Percentiles rank a stretch among this genome's conserved stretches.
These are phyloP conservation scores for Suhomyces panamericanus DNA, from an alignment of 1,139 yeast genomes.

Conservation along the genomic window DNA sequence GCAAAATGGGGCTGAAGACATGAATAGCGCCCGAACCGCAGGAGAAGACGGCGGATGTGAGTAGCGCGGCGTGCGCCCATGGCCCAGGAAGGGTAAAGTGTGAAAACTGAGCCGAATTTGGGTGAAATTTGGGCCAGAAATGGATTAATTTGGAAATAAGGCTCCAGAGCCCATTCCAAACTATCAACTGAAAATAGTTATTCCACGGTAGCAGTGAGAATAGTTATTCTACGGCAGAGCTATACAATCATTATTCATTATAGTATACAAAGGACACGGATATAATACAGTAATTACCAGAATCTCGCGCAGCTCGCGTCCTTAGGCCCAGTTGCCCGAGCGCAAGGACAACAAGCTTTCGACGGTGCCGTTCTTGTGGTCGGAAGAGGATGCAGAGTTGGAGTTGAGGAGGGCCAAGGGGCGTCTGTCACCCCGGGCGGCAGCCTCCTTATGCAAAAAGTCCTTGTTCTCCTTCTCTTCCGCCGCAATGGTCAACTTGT, in stretches of 20 bases:
- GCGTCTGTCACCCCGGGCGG: conserved; percentile 13
- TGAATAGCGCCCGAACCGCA: background rate
- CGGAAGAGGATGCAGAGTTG: conserved; percentile 15
- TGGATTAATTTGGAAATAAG: background rate
- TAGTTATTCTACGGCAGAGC: background rate
- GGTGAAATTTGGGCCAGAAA: background rate
- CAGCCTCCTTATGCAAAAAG: background rate
- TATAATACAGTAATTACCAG: conserved; percentile 3
- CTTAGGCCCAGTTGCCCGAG: conserved; percentile 39
- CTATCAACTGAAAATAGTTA: too few species aligned
- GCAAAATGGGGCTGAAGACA: conserved; percentile 1
- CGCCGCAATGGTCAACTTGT: conserved; percentile 13
- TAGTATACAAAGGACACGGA: conserved; percentile 1
- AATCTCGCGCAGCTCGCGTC: background rate
- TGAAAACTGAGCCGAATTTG: background rate
- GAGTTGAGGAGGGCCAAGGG: conserved; percentile 16
- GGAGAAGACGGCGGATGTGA: background rate
- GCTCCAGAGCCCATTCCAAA: too few species aligned
- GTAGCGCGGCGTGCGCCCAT: background rate
- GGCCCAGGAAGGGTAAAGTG: background rate
- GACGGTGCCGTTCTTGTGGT: conserved; percentile 27
- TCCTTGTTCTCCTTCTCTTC: conserved; percentile 13
- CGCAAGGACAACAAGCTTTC: conserved; percentile 47
- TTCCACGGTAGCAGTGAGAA: background rate
- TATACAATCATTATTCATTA: conserved; percentile 1